Base-by-base conservation (phyloP, 2,329 filamentous ascomycete species). In the Capronia coronata region DNA sequence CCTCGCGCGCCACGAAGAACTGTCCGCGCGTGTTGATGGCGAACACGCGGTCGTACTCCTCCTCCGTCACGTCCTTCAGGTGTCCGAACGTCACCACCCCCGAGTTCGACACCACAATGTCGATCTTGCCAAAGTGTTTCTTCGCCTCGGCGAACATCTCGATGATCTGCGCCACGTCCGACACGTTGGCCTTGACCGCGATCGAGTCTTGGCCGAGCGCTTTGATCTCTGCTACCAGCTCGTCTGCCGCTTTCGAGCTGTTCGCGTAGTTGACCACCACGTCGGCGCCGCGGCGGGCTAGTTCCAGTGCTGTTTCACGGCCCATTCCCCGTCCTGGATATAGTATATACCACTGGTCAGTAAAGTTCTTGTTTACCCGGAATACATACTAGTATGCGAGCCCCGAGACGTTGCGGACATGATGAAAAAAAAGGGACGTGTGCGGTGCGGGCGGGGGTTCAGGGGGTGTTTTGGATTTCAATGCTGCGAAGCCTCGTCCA, bases 1-100 rank as follows among this genome's bases (percentile, higher is more conserved):
- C 85, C 50, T 85, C 80, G 70, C 87, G 83, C 16, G 83, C 84
- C 45, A 88, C 83, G 66, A 88, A 87, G 74, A 87, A 87, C 68
- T 87, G 82, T 40, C 81, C 82, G 7, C 80, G 72, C 5, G 82
- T 77, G 68, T 86, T 86, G 64, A 85, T 68, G 69, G 72, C 74
- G 72, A 86, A 84, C 57, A 85, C 81, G 54, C 82, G 79, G 65
- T 86, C 82, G 64, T 79, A 86, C 68, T 84, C 82, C 70, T 85
- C 82, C 65, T 82, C 78, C 3, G 79, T 76, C 40, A 85, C 80
- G 60, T 84, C 80, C 69, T 82, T 78, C 52, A 82, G 76, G 67
- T 82, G 79, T 55, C 82, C 80, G 73, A 84, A 85, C 39, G 73
- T 77, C 63, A 84, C 82, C 47, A 83, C 81, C 42, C 82, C 75